Percentiles rank a stretch among this genome's conserved stretches.
Evolutionary conservation across 257 asterid species (phyloP).

Genomic region (Apocynum venetum): DNA sequence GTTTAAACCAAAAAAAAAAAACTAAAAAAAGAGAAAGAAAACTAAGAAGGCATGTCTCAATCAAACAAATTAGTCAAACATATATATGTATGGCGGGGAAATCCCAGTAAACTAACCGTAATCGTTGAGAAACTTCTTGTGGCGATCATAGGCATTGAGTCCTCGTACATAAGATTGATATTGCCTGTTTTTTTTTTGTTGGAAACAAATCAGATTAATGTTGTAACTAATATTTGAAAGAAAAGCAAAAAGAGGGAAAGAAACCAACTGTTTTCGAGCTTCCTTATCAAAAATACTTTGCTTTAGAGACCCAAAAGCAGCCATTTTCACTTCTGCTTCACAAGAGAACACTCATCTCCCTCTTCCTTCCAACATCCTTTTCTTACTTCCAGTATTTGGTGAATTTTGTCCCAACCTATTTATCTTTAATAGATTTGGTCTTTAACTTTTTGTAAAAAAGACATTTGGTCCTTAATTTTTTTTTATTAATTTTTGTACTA

Average conservation of each 20-base stretch:
- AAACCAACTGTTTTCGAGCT: slow-evolving; percentile 66
- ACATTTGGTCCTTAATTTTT: too few relatives aligned
- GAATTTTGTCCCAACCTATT: too few relatives aligned
- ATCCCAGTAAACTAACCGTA: slow-evolving; percentile 46
- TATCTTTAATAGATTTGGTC: too few relatives aligned
- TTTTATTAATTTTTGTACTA: too few relatives aligned
- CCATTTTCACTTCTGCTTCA: slow-evolving; percentile 33
- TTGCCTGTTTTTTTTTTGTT: slow-evolving; percentile 45
- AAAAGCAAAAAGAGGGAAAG: neutral
- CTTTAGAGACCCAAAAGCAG: slow-evolving; percentile 77
- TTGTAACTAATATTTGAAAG: neutral
- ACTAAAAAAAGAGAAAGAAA: neutral
- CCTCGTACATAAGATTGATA: slow-evolving; percentile 90
- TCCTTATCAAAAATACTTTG: slow-evolving; percentile 73
- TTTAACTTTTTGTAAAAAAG: too few relatives aligned
- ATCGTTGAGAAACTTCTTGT: slow-evolving; percentile 77
- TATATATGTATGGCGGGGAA: neutral
- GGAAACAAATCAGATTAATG: neutral
- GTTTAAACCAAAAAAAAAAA: too few relatives aligned
- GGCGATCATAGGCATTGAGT: slow-evolving; percentile 97
- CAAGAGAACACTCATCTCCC: neutral
- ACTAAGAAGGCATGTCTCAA: neutral
- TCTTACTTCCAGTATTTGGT: too few relatives aligned
- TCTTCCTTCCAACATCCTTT: neutral
- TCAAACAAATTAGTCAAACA: neutral